A percentile compares a stretch with the other conserved stretches of the same genome.
Evolutionary conservation across 352 stramenopile genomes (phyloP).

Genomic region (Thalassiosira livingstoniorum): DNA sequence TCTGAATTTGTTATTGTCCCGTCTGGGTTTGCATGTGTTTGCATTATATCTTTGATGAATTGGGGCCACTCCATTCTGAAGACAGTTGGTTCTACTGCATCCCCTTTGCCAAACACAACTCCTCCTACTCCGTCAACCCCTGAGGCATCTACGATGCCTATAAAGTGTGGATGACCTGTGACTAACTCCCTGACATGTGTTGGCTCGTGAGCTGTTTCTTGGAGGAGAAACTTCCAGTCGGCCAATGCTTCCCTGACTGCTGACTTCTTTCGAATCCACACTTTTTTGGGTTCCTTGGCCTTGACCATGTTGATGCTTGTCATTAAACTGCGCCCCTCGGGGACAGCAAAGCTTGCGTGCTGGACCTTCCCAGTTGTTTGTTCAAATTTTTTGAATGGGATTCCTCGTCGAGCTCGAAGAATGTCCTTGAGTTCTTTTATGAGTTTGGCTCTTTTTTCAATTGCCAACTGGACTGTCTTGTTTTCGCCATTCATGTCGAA

Average conservation of each 20-base stretch:
- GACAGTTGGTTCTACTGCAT: constrained; percentile 3
- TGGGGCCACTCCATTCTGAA: constrained; percentile 8
- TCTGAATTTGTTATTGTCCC: constrained; percentile 45
- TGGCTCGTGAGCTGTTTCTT: not conserved
- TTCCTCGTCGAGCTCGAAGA: no score
- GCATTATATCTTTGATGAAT: not conserved
- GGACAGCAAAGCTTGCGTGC: no score
- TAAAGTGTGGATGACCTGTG: not conserved
- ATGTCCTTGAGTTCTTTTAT: no score
- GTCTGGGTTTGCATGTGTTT: constrained; percentile 6
- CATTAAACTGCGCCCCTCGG: no score
- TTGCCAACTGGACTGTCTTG: no score
- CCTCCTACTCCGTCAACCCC: constrained; percentile 15
- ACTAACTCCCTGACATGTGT: not conserved
- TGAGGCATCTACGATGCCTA: constrained; percentile 2
- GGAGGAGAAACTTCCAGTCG: not conserved
- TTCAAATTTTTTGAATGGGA: no score
- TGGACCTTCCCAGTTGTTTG: no score
- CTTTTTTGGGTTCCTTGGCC: not conserved
- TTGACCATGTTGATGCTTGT: constrained; percentile 12
- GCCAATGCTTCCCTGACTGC: not conserved
- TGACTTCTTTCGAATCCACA: not conserved
- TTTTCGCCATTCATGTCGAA: constrained; percentile 29
- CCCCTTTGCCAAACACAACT: not conserved
- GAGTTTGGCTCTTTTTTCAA: no score